Base-by-base conservation (phyloP, 2,329 filamentous ascomycete species). In the Teratosphaeria gauchensis region DNA sequence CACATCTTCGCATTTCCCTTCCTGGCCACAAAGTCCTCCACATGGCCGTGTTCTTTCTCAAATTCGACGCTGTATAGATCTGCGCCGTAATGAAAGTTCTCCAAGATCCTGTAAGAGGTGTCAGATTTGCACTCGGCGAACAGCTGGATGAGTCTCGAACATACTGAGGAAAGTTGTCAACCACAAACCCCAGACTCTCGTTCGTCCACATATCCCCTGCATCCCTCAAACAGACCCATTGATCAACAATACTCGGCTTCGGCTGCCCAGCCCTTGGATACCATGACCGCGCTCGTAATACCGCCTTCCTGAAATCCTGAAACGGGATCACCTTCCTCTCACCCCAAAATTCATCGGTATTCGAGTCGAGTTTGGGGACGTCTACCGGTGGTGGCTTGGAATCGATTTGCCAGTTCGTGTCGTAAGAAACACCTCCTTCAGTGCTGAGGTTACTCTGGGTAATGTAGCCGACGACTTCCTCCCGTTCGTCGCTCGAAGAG, bases 151-250 rank as follows among this genome's bases (percentile, higher is more conserved):
- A 19, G 42, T 6, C 14, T 35, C 19, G 16, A 21, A 21, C 42
- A 21, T 21, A 48, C 42, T 85, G 82, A 2, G 86, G 86, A 63
- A 86, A 89, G 69, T 84, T 83, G 70, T 92, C 89, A 19, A 79
- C 78, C 6, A 90, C 75, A 65, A 82, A 90, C 0, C 83, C 86
- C 1, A 92, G 74, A 1, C 79, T 77, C 2, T 80, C 79, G 64
- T 87, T 80, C 1, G 82, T 89, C 75, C 88, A 89, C 42, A 74
- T 79, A 61, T 83, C 82, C 60, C 82, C 81, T 1, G 80, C 80
- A 14, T 82, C 83, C 1, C 77, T 72, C 57, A 88, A 79, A 30
- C 82, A 79, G 3, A 88, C 74, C 88, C 88, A 92, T 70, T 88
- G 78, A 67, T 90, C 87, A 3, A 82, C 75, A 32, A 76, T 69